Percentiles rank a stretch among this genome's conserved stretches.
These are phyloP conservation scores for Musa acuminata DNA, from an alignment of 176 grass and related monocot species.

Conservation along the genomic window DNA sequence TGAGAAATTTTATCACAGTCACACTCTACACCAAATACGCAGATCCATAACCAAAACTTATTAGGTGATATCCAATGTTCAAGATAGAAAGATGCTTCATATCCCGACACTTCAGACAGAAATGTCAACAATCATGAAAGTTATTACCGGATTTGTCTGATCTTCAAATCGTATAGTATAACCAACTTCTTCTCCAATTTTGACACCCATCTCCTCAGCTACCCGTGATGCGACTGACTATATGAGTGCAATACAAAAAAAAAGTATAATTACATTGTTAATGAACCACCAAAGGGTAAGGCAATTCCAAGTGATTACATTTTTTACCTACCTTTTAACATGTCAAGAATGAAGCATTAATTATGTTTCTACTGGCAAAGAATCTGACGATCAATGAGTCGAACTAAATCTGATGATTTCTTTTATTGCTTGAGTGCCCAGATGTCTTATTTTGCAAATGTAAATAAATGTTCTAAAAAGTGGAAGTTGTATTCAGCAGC, in stretches of 20 bases:
- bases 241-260: slow-evolving; percentile 25
- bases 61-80: slow-evolving; percentile 6
- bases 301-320: not conserved
- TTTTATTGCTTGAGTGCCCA: not conserved
- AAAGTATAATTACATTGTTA: not conserved
- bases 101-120: slow-evolving; percentile 7
- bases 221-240: slow-evolving; percentile 86
- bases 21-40: slow-evolving; percentile 41
- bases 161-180: slow-evolving; percentile 98
- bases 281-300: not conserved
- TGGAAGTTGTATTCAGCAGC: not conserved
- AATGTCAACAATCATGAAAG: slow-evolving; percentile 8
- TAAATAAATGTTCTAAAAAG: not conserved
- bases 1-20: slow-evolving; percentile 94
- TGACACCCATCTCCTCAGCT: slow-evolving; percentile 81
- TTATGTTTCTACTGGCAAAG: not conserved
- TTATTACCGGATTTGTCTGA: slow-evolving; percentile 79
- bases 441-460: not conserved
- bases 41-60: not conserved
- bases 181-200: slow-evolving; percentile 93
- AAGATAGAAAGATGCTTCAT: not conserved
- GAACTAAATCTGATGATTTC: not conserved
- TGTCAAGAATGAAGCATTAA: not conserved
- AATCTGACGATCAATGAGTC: not conserved
- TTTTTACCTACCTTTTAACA: not conserved